A percentile compares a stretch with the other conserved stretches of the same genome.
phyloP scores from a whole-genome alignment of 129 eudicot species.

The Deinandra increscens region DNA sequence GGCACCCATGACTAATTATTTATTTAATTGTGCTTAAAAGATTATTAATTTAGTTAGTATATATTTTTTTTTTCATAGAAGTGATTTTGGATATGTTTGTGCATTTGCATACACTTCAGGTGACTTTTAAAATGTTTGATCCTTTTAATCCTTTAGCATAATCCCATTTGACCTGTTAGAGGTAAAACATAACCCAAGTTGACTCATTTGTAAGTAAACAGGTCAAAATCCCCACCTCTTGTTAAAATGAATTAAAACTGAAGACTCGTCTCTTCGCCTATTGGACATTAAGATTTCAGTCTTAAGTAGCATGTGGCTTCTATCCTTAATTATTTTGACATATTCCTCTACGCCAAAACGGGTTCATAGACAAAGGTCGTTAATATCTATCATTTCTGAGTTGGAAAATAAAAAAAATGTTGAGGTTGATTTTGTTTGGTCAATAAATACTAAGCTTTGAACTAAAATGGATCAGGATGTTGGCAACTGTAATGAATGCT shows the following conservation, averaged over 20 bases:
- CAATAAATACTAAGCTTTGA: not conserved
- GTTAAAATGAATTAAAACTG: not conserved
- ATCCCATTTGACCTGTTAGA: not conserved
- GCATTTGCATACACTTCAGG: not conserved
- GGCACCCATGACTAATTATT: not conserved
- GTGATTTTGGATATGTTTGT: too few species aligned
- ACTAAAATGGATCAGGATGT: slow-evolving; percentile 56
- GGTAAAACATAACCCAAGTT: not conserved
- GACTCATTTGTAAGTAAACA: not conserved
- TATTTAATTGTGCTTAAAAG: not conserved
- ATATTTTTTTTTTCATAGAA: too few species aligned
- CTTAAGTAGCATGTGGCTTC: not conserved
- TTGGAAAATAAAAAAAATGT: not conserved
- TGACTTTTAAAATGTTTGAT: not conserved
- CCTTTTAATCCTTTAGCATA: too few species aligned
- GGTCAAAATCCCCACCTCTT: not conserved
- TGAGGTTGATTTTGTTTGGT: slow-evolving; percentile 45
- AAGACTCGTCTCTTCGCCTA: not conserved
- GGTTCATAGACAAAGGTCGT: not conserved
- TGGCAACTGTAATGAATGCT: slow-evolving; percentile 99
- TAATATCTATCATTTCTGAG: not conserved
- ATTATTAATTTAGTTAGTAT: too few species aligned
- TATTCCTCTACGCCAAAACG: not conserved
- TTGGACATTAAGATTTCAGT: not conserved
- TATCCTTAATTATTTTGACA: not conserved